Conservation (phyloP, 495 filamentous ascomycete genomes). For the Xylaria flabelliformis region DNA sequence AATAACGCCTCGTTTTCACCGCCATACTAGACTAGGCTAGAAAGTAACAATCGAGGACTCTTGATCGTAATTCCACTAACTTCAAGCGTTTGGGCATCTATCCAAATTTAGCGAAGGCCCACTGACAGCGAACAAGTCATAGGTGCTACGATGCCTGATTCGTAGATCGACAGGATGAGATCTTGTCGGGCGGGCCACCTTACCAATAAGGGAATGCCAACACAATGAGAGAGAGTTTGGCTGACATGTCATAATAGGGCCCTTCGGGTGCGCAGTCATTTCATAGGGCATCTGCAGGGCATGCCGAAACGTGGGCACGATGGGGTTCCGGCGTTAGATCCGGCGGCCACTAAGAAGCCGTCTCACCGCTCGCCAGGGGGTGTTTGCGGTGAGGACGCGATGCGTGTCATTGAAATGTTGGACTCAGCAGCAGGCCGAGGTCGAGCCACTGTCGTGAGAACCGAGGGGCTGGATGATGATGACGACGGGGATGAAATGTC, state of each 20-base stretch:
- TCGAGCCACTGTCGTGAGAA: background rate
- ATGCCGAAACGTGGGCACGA: background rate
- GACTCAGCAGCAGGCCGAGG: background rate
- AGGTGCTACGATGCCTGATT: constrained; percentile 7
- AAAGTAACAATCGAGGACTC: background rate
- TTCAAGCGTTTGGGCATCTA: constrained; percentile 5
- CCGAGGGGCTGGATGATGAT: constrained; percentile 9
- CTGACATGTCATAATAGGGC: background rate
- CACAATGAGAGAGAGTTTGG: constrained; percentile 13
- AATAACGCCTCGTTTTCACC: background rate
- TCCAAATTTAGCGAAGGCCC: background rate
- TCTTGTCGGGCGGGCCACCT: constrained; percentile 5
- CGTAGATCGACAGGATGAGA: constrained; percentile 15
- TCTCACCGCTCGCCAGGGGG: constrained; percentile 24
- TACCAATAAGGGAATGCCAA: constrained; percentile 26
- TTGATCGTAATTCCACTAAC: constrained; percentile 11
- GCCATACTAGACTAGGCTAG: background rate
- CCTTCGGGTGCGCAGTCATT: background rate
- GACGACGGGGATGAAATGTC: background rate
- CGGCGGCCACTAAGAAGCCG: constrained; percentile 5
- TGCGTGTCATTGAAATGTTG: constrained; percentile 9
- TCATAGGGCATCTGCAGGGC: constrained; percentile 14
- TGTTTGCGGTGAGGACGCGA: constrained; percentile 17
- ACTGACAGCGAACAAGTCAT: background rate
- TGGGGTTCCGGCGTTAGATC: background rate